Evolutionary conservation across 2,329 filamentous ascomycete genomes (phyloP), one percentile per base, ranked within the genome.

Genomic region (Fusarium agapanthi): DNA sequence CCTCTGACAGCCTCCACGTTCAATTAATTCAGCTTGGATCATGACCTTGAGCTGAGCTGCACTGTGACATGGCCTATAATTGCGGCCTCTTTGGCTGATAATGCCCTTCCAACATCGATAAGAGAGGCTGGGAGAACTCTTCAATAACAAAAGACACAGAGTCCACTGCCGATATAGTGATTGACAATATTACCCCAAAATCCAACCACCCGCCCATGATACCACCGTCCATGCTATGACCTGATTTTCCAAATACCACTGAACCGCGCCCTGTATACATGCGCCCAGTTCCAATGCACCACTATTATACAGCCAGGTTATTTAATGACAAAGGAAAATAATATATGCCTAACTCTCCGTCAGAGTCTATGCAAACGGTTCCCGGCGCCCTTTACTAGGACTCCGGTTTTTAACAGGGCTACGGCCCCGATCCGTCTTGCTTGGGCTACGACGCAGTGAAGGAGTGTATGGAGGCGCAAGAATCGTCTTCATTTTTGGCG

Each of bases 361-460:
- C n/a, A 15, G 18, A 28, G 58, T 16, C 22, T 69, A 63, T 40
- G 60, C 69, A 61, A 66, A 64, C 30, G 50, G 56, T 16, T 61
- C 65, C 20, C 73, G 63, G 24, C 57, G 65, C 14, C 68, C 74
- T 73, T 84, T 85, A 73, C 76, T 81, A 1, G 83, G 81, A 59
- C 81, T 85, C 26, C 82, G 79, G 37, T 75, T 71, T 77, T 88
- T 89, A 14, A 83, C 75, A 1, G 87, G 87, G 59, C 87, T 89
- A 24, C 83, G 78, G 18, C 82, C 82, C 50, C 87, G 81, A 10
- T 88, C 86, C 1, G 79, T 81, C 75, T 89, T 89, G 68, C 80
- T 85, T 0, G 86, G 87, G 73, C 82, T 87, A 57, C 84, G 82
- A 58, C 85, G 82, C 13, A 79, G 76, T 13, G 83, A 84, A 8